Evolutionary conservation across 225 moss, liverwort and hornwort genomes (phyloP).

Genomic region (Lunularia cruciata): DNA sequence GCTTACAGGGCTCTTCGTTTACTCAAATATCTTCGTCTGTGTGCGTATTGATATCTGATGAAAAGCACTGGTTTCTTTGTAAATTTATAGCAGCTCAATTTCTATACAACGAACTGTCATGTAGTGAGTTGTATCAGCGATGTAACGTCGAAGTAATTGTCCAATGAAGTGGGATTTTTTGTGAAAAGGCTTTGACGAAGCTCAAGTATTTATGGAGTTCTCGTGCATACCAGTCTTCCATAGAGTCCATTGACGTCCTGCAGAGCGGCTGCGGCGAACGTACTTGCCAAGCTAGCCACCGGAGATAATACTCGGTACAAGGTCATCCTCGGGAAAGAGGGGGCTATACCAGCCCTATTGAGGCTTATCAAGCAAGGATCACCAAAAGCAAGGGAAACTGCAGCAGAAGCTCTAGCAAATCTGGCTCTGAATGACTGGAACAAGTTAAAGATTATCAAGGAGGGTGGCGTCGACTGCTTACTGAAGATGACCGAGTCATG

Average conservation of each 20-base stretch:
- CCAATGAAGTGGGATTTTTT: too few relatives aligned
- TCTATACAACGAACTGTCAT: too few relatives aligned
- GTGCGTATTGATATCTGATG: too few relatives aligned
- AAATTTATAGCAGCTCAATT: too few relatives aligned
- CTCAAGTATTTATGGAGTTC: too few relatives aligned
- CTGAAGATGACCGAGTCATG: slow-evolving; percentile 37
- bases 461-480: slow-evolving; percentile 54
- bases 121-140: too few relatives aligned
- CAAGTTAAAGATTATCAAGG: slow-evolving; percentile 55
- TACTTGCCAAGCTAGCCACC: slow-evolving; percentile 64
- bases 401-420: slow-evolving; percentile 57
- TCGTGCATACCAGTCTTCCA: neutral
- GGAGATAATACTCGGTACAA: slow-evolving; percentile 43
- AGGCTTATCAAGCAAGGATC: slow-evolving; percentile 54
- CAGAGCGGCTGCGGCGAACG: slow-evolving; percentile 69
- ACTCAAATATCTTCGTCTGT: too few relatives aligned
- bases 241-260: slow-evolving; percentile 11
- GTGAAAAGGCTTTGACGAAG: too few relatives aligned
- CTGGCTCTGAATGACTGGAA: slow-evolving; percentile 54
- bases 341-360: slow-evolving; percentile 53
- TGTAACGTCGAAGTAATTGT: too few relatives aligned
- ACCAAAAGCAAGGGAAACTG: slow-evolving; percentile 59
- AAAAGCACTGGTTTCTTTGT: too few relatives aligned
- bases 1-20: too few relatives aligned
- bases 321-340: slow-evolving; percentile 47